Conservation (phyloP, 495 filamentous ascomycete genomes). For the Echria macrotheca region DNA sequence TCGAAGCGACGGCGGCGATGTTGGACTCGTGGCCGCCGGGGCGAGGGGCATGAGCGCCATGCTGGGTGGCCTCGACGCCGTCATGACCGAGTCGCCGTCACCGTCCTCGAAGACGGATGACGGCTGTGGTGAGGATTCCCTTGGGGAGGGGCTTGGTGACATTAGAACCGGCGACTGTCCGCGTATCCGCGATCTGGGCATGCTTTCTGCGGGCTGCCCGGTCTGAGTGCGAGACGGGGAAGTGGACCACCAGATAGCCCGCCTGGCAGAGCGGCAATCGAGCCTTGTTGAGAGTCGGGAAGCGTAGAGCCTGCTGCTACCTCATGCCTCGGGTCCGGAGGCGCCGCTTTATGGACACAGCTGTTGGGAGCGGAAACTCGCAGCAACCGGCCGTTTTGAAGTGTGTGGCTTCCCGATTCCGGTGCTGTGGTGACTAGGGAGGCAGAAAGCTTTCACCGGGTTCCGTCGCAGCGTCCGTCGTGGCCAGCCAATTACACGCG, state of each 20-base stretch:
- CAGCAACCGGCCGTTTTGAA: constrained; percentile 21
- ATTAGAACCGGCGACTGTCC: constrained; percentile 36
- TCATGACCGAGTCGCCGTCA: constrained; percentile 42
- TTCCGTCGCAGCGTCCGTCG: constrained; percentile 17
- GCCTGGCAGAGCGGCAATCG: too few relatives aligned
- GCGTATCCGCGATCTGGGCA: constrained; percentile 40
- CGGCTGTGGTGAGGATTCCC: constrained; percentile 32
- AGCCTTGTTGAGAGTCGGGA: not conserved
- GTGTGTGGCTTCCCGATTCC: constrained; percentile 20
- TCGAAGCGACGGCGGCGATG: constrained; percentile 72
- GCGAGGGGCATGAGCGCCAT: constrained; percentile 37
- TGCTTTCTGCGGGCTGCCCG: constrained; percentile 29
- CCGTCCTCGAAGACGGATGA: constrained; percentile 37
- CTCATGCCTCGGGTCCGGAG: constrained; percentile 18
- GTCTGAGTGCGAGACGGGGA: constrained; percentile 2
- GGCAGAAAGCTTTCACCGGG: constrained; percentile 22
- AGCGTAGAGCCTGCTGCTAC: constrained; percentile 14
- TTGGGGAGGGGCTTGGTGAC: constrained; percentile 32
- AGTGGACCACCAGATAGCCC: too few relatives aligned
- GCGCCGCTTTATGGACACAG: constrained; percentile 4
- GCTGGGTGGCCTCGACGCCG: constrained; percentile 41
- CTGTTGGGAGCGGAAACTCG: constrained; percentile 16
- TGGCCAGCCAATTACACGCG: constrained; percentile 21
- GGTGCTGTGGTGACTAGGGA: constrained; percentile 20
- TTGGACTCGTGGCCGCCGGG: constrained; percentile 17